phyloP scores from a whole-genome alignment of 192 early-diverging fungal genomes.

The Geranomyces variabilis region DNA sequence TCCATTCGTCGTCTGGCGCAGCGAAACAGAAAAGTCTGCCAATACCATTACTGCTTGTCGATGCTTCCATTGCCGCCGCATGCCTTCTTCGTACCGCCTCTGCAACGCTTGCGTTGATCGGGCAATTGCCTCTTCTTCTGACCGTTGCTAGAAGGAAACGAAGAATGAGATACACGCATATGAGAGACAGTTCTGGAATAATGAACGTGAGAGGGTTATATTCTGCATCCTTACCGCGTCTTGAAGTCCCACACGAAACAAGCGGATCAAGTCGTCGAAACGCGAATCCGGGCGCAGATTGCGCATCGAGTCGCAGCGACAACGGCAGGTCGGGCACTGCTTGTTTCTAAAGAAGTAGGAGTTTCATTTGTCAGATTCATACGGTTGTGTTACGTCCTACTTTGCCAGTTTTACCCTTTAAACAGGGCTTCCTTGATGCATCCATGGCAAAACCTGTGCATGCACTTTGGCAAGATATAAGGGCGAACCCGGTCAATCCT shows the following conservation, averaged over 20 bases:
- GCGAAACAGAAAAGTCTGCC: too few species aligned
- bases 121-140: slow-evolving; percentile 7
- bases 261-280: slow-evolving; percentile 28
- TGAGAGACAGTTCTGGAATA: too few species aligned
- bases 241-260: not conserved
- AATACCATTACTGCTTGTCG: not conserved
- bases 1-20: too few species aligned
- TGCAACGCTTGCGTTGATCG: slow-evolving; percentile 5
- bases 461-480: slow-evolving; percentile 23
- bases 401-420: slow-evolving; percentile 11
- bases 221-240: slow-evolving; percentile 3
- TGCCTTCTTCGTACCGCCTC: slow-evolving; percentile 27
- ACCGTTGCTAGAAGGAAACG: not conserved
- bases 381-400: not conserved
- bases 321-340: slow-evolving; percentile 30
- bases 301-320: slow-evolving; percentile 31
- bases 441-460: slow-evolving; percentile 32
- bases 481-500: too few species aligned
- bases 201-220: too few species aligned
- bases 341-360: slow-evolving; percentile 14
- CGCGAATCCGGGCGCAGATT: slow-evolving; percentile 31
- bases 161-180: too few species aligned
- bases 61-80: slow-evolving; percentile 16
- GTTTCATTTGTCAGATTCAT: not conserved
- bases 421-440: slow-evolving; percentile 25